These are phyloP conservation scores for Cyphellophora europaea DNA, from an alignment of 2,329 filamentous ascomycete species.

Conservation along the genomic window DNA sequence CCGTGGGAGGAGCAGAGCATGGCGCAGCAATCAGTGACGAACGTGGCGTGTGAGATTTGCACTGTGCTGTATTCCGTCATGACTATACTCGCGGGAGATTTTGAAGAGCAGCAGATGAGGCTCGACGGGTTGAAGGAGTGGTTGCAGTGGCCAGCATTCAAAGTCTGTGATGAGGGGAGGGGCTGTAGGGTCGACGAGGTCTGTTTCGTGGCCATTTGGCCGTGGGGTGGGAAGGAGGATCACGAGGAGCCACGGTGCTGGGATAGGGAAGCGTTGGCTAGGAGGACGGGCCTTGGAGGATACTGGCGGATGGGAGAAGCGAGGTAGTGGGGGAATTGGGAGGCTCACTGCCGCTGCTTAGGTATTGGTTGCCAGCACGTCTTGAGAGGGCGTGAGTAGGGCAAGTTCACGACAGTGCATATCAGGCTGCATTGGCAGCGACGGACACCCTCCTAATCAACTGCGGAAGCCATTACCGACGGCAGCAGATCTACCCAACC, in stretches of 20 bases:
- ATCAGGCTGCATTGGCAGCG: no score
- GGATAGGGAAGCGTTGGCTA: no score
- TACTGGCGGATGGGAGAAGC: no score
- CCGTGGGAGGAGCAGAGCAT: not conserved
- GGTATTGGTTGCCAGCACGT: no score
- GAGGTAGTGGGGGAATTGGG: no score
- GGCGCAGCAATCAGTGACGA: not conserved
- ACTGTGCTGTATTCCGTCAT: conserved; percentile 7
- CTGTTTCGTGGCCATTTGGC: conserved; percentile 58
- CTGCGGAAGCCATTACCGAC: no score
- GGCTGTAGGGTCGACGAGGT: conserved; percentile 46
- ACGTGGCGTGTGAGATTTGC: conserved; percentile 19
- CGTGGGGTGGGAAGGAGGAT: conserved; percentile 45
- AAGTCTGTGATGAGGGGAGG: conserved; percentile 33
- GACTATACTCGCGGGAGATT: not conserved
- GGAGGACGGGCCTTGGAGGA: no score
- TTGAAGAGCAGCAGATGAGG: not conserved
- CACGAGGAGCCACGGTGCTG: conserved; percentile 41
- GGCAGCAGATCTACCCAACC: no score
- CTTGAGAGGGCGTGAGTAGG: no score
- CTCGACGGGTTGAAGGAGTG: conserved; percentile 32
- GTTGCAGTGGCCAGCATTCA: conserved; percentile 54
- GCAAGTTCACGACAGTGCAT: no score
- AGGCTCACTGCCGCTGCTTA: no score
- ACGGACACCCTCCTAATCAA: no score